These are phyloP conservation scores for Fragaria ananassa DNA, from an alignment of 306 rosid genomes.

Conservation along the genomic window DNA sequence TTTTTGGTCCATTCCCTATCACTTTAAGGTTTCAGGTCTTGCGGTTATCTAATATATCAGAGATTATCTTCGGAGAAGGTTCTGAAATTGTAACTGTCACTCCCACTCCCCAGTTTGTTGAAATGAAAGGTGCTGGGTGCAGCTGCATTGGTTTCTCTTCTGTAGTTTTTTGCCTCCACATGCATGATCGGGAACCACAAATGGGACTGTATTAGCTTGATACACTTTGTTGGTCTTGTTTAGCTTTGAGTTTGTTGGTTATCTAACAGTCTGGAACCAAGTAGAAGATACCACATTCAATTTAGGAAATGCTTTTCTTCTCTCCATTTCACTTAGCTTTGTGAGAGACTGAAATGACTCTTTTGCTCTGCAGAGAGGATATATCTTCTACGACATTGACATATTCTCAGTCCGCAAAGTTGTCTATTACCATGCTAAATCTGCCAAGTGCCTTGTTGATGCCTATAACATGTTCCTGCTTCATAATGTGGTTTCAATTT, in stretches of 20 bases:
- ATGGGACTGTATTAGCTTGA: neutral
- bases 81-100: neutral
- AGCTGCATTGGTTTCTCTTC: neutral
- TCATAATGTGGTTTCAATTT: slow-evolving; percentile 3
- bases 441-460: slow-evolving; percentile 32
- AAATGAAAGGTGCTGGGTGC: neutral
- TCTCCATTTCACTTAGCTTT: slow-evolving; percentile 29
- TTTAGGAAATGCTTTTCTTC: slow-evolving; percentile 12
- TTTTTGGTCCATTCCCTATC: neutral
- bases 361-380: slow-evolving; percentile 54
- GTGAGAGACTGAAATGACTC: slow-evolving; percentile 32
- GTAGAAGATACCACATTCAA: slow-evolving; percentile 3
- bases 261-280: neutral
- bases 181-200: neutral
- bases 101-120: neutral
- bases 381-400: slow-evolving; percentile 28
- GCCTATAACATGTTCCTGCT: slow-evolving; percentile 31
- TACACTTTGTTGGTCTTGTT: neutral
- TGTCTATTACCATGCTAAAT: slow-evolving; percentile 34
- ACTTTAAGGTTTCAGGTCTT: neutral
- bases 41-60: neutral
- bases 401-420: slow-evolving; percentile 46
- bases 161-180: neutral
- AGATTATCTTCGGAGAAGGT: neutral
- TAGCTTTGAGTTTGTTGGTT: neutral